Evolutionary conservation across 192 early-diverging fungal genomes (phyloP).

Genomic region (Coemansia sp.): DNA sequence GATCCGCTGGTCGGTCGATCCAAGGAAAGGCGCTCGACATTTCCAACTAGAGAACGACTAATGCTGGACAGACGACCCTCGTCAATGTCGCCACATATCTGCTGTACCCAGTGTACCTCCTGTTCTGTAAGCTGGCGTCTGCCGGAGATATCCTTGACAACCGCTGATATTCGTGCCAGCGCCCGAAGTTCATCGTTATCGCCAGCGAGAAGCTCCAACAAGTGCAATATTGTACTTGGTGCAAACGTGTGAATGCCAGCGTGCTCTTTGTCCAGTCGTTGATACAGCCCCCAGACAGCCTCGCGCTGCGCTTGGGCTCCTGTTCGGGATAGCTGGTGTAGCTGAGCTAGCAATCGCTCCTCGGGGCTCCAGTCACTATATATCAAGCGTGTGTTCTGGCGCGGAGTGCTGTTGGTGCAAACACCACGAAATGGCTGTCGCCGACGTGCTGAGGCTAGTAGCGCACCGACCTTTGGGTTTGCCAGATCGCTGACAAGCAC

Average conservation of each 20-base stretch:
- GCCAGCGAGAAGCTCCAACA: conserved; percentile 34
- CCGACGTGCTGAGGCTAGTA: not conserved
- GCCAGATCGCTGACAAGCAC: not conserved
- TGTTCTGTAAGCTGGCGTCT: conserved; percentile 17
- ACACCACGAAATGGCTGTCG: not conserved
- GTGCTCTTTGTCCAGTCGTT: conserved; percentile 5
- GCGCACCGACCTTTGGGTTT: not conserved
- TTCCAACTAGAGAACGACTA: not conserved
- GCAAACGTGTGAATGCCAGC: conserved; percentile 12
- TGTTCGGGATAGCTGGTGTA: conserved; percentile 17
- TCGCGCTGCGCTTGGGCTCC: conserved; percentile 30
- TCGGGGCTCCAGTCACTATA: not conserved
- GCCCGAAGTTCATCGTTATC: conserved; percentile 28
- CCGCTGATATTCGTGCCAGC: conserved; percentile 24
- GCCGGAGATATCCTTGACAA: conserved; percentile 13
- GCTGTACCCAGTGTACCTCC: conserved; percentile 23
- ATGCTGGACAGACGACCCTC: not conserved
- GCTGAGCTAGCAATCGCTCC: conserved; percentile 13
- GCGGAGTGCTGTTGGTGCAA: not conserved
- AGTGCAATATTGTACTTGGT: conserved; percentile 12
- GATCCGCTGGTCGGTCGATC: not conserved
- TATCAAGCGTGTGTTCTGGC: not conserved
- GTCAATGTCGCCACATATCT: conserved; percentile 25
- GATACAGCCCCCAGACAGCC: conserved; percentile 36
- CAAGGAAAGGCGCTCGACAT: not conserved